Conservation (phyloP, 2,329 filamentous ascomycete species). For the Ophiostoma australiae region DNA sequence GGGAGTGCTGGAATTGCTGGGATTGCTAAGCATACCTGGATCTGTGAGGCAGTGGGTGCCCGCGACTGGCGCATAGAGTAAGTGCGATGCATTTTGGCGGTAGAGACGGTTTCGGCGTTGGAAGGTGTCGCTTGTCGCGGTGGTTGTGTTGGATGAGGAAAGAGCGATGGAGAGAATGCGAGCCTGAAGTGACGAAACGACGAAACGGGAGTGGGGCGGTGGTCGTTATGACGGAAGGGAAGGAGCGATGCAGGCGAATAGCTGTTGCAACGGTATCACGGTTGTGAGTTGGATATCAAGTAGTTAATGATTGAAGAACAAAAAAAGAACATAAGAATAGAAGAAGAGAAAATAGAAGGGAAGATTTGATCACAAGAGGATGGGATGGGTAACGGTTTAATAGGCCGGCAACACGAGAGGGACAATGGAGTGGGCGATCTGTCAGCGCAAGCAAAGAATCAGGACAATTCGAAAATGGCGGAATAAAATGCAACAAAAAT, state of each 20-base stretch:
- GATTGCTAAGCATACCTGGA: constrained; percentile 45
- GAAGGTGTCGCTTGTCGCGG: neutral
- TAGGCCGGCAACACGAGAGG: neutral
- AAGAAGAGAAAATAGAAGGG: neutral
- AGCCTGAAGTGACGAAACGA: constrained; percentile 1
- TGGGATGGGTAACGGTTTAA: constrained; percentile 16
- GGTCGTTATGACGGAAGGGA: constrained; percentile 7
- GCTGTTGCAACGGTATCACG: neutral
- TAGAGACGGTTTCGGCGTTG: neutral
- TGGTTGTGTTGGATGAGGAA: constrained; percentile 6
- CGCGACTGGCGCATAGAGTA: constrained; percentile 98
- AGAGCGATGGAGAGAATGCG: neutral
- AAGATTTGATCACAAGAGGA: constrained; percentile 3
- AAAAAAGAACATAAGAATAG: neutral
- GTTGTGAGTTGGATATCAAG: neutral
- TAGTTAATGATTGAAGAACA: neutral
- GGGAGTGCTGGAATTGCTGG: neutral
- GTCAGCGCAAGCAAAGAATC: constrained; percentile 19
- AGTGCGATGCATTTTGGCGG: constrained; percentile 80
- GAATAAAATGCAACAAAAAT: constrained; percentile 9
- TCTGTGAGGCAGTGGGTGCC: constrained; percentile 84
- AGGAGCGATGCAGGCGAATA: constrained; percentile 11
- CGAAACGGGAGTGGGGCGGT: constrained; percentile 4
- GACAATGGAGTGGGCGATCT: constrained; percentile 17
- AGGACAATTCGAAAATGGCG: neutral